These are phyloP conservation scores for Striga hermonthica DNA, from an alignment of 305 asterid species.

Conservation along the genomic window DNA sequence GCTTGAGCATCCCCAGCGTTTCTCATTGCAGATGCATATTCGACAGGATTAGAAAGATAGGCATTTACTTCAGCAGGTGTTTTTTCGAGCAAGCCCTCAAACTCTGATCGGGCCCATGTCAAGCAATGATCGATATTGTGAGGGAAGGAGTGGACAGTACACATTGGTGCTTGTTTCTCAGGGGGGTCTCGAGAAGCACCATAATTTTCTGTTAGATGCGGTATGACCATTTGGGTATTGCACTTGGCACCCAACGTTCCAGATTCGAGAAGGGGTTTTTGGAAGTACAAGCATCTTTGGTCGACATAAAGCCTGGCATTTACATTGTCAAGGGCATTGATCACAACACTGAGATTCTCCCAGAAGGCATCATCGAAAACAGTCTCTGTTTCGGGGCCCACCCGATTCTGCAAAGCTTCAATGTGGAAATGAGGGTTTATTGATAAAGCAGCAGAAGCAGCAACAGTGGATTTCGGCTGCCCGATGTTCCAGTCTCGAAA, in stretches of 20 bases:
- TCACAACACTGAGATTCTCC: constrained; percentile 60
- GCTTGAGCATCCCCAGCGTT: constrained; percentile 84
- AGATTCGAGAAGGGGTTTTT: constrained; percentile 69
- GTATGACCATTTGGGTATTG: constrained; percentile 74
- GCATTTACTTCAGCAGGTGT: constrained; percentile 69
- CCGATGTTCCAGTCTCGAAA: constrained; percentile 88
- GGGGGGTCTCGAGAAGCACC: constrained; percentile 90
- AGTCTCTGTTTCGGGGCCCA: constrained; percentile 64
- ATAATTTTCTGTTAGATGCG: constrained; percentile 71
- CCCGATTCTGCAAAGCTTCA: constrained; percentile 81
- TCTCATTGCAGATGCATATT: constrained; percentile 52
- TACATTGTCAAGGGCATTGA: constrained; percentile 75
- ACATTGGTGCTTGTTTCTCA: constrained; percentile 83
- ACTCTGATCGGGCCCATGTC: constrained; percentile 80
- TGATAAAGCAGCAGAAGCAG: constrained; percentile 58
- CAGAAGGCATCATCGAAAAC: constrained; percentile 68
- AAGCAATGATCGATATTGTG: constrained; percentile 79
- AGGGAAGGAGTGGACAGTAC: constrained; percentile 76
- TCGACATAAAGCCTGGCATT: constrained; percentile 79
- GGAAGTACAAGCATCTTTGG: constrained; percentile 69
- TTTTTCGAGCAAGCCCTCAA: constrained; percentile 77
- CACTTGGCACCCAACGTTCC: constrained; percentile 80
- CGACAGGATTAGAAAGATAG: constrained; percentile 56
- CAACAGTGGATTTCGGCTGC: constrained; percentile 79
- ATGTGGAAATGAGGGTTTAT: constrained; percentile 48